phyloP scores from a whole-genome alignment of 1,284 basidiomycete genomes.

The Athelia psychrophila region DNA sequence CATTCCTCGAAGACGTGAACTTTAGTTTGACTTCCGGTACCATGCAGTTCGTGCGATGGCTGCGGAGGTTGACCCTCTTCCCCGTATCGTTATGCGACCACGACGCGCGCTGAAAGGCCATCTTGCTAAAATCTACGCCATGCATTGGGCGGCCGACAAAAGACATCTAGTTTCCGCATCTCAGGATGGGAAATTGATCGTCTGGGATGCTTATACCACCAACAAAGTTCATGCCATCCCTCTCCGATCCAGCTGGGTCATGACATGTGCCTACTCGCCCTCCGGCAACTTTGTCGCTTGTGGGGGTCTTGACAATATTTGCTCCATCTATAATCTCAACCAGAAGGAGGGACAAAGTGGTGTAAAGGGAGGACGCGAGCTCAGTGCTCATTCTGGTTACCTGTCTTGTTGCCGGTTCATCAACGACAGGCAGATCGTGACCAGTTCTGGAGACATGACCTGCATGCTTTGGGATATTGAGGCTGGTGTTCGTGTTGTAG shows the following conservation, averaged over 20 bases:
- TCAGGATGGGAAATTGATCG: conserved; percentile 98
- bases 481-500: conserved; percentile 90
- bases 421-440: conserved; percentile 97
- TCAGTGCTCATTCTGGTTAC: conserved; percentile 97
- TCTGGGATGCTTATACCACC: conserved; percentile 99
- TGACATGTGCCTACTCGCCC: conserved; percentile 99
- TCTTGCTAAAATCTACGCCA: conserved; percentile 98
- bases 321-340: conserved; percentile 94
- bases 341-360: conserved; percentile 63
- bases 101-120: conserved; percentile 95
- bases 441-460: conserved; percentile 97
- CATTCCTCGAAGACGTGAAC: conserved; percentile 5
- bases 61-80: conserved; percentile 91
- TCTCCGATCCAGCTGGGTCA: conserved; percentile 97
- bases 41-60: conserved; percentile 90
- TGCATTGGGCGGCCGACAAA: conserved; percentile 98
- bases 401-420: conserved; percentile 98
- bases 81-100: conserved; percentile 94
- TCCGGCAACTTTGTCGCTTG: conserved; percentile 97
- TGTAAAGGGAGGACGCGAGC: conserved; percentile 82
- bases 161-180: conserved; percentile 98
- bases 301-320: conserved; percentile 98
- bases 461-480: conserved; percentile 99
- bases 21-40: conserved; percentile 3
- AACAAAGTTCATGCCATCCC: conserved; percentile 99